Evolutionary conservation across 768 basidiomycete species (phyloP).

Genomic region (Suillus subalutaceus): DNA sequence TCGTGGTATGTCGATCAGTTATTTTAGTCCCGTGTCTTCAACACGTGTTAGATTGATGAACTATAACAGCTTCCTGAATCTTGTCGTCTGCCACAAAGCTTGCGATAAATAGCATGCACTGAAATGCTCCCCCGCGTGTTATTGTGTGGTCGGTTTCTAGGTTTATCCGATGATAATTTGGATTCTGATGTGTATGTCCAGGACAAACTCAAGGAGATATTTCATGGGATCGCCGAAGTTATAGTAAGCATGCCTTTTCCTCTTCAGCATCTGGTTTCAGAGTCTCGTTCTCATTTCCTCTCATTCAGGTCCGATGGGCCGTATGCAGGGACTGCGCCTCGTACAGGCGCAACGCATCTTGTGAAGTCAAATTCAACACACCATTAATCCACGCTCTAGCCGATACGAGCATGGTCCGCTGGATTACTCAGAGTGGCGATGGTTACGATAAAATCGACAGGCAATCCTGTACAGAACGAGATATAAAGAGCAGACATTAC

Average conservation of each 20-base stretch:
- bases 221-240: slow-evolving; percentile 68
- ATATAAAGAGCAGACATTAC: no score
- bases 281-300: slow-evolving; percentile 65
- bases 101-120: background rate
- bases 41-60: background rate
- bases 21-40: background rate
- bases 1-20: background rate
- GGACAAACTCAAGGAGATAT: slow-evolving; percentile 62
- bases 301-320: slow-evolving; percentile 64
- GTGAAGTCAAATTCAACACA: slow-evolving; percentile 66
- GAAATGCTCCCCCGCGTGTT: slow-evolving; percentile 20
- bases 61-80: background rate
- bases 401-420: slow-evolving; percentile 54
- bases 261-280: slow-evolving; percentile 52
- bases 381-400: slow-evolving; percentile 71
- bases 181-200: slow-evolving; percentile 53
- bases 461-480: slow-evolving; percentile 62
- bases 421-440: slow-evolving; percentile 87
- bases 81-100: background rate
- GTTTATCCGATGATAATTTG: background rate
- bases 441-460: slow-evolving; percentile 87
- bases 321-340: slow-evolving; percentile 72
- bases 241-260: slow-evolving; percentile 53
- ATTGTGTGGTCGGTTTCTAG: slow-evolving; percentile 24
- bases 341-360: slow-evolving; percentile 72